Evolutionary conservation across 352 stramenopile genomes (phyloP).

Genomic region (Phytophthora capsici): DNA sequence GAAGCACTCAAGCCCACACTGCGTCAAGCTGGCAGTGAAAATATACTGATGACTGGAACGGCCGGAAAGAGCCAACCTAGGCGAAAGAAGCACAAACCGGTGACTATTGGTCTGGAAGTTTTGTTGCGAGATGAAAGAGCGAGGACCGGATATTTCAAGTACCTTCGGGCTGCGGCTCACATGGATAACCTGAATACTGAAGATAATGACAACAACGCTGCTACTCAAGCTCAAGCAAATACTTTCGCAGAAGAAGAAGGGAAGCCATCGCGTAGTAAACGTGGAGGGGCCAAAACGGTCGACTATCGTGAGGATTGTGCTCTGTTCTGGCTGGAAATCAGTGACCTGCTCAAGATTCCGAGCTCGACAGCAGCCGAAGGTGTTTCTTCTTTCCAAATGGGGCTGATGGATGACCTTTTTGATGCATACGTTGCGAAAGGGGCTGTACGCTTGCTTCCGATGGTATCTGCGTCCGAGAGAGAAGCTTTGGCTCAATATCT

Average conservation of each 20-base stretch:
- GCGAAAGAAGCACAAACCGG: constrained; percentile 37
- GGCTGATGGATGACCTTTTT: constrained; percentile 66
- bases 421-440: constrained; percentile 59
- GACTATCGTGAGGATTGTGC: constrained; percentile 70
- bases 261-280: constrained; percentile 10
- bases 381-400: constrained; percentile 58
- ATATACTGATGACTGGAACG: constrained; percentile 1
- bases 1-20: constrained; percentile 22
- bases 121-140: constrained; percentile 62
- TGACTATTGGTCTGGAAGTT: constrained; percentile 56
- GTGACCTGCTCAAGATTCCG: constrained; percentile 68
- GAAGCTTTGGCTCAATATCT: constrained; percentile 57
- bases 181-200: constrained; percentile 41
- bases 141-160: constrained; percentile 64
- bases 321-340: constrained; percentile 78
- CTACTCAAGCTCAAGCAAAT: constrained; percentile 8
- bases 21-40: constrained; percentile 30
- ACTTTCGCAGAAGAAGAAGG: constrained; percentile 25
- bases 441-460: constrained; percentile 49
- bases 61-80: not conserved
- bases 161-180: constrained; percentile 45
- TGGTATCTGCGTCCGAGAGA: constrained; percentile 56
- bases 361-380: constrained; percentile 25
- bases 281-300: constrained; percentile 24
- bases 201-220: constrained; percentile 4